These are phyloP conservation scores for Pichia californica DNA, from an alignment of 805 yeast species.

Conservation along the genomic window DNA sequence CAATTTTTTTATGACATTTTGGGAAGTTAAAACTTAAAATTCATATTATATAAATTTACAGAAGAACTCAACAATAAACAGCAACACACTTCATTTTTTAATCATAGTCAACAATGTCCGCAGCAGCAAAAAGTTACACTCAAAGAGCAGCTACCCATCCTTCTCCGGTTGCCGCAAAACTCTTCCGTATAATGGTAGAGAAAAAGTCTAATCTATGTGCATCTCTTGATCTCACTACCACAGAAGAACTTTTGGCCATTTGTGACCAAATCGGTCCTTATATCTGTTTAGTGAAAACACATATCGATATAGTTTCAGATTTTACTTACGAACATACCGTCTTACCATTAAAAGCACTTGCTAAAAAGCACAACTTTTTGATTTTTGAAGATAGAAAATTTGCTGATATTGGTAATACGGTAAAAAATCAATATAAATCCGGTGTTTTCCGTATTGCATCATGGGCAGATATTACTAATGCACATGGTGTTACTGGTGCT, in stretches of 20 bases:
- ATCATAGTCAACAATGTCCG: background rate
- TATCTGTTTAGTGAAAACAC: slow-evolving; percentile 89
- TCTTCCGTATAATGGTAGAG: slow-evolving; percentile 64
- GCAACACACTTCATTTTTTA: no score
- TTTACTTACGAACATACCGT: slow-evolving; percentile 78
- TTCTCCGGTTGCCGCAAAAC: slow-evolving; percentile 73
- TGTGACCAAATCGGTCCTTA: slow-evolving; percentile 84
- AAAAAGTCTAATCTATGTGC: slow-evolving; percentile 92
- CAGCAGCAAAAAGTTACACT: slow-evolving; percentile 38
- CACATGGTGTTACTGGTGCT: slow-evolving; percentile 94
- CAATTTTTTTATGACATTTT: no score
- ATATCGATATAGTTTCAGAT: slow-evolving; percentile 87
- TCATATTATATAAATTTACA: no score
- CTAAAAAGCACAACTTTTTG: slow-evolving; percentile 79
- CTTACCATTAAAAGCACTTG: slow-evolving; percentile 60
- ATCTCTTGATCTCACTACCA: slow-evolving; percentile 82
- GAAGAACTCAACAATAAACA: no score
- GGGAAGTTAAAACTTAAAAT: background rate
- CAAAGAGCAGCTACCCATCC: slow-evolving; percentile 65
- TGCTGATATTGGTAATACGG: slow-evolving; percentile 98
- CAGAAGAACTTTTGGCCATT: slow-evolving; percentile 63
- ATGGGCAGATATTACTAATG: slow-evolving; percentile 97
- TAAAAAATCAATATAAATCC: slow-evolving; percentile 84
- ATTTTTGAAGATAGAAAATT: slow-evolving; percentile 96
- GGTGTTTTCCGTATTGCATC: slow-evolving; percentile 84